These are phyloP conservation scores for Boletellus ananas DNA, from an alignment of 768 basidiomycete genomes.

Conservation along the genomic window DNA sequence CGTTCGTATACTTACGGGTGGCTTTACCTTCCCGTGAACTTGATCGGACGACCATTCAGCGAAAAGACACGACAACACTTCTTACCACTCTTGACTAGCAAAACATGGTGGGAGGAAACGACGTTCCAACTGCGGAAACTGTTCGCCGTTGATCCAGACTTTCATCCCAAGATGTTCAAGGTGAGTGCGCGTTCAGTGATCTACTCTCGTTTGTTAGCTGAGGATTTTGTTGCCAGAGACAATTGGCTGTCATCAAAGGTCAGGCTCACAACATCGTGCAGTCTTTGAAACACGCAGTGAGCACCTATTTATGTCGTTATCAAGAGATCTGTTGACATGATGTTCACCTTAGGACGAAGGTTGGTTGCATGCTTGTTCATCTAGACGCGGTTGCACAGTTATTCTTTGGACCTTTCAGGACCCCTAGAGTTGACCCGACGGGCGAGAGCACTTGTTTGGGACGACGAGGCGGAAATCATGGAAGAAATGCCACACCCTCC, in stretches of 20 bases:
- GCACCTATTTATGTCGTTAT: slow-evolving; percentile 25
- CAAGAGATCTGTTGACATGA: slow-evolving; percentile 1
- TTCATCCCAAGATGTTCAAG: slow-evolving; percentile 86
- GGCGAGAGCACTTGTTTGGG: slow-evolving; percentile 77
- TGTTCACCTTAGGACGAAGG: slow-evolving; percentile 64
- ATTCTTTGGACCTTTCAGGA: slow-evolving; percentile 42
- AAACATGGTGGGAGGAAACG: slow-evolving; percentile 88
- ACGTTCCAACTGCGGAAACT: slow-evolving; percentile 71
- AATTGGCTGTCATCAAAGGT: slow-evolving; percentile 91
- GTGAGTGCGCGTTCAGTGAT: slow-evolving; percentile 37
- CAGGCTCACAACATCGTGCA: slow-evolving; percentile 91
- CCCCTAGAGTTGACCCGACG: slow-evolving; percentile 87
- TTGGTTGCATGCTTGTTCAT: slow-evolving; percentile 27
- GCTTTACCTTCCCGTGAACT: slow-evolving; percentile 80
- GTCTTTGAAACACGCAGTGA: slow-evolving; percentile 70
- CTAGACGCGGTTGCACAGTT: neutral
- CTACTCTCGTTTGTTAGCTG: neutral
- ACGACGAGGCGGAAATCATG: slow-evolving; percentile 74
- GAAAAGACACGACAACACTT: slow-evolving; percentile 79
- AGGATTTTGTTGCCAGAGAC: slow-evolving; percentile 46
- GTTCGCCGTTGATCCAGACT: slow-evolving; percentile 80
- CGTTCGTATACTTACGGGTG: slow-evolving; percentile 84
- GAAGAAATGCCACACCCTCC: slow-evolving; percentile 45
- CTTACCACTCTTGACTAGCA: slow-evolving; percentile 76
- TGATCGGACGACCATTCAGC: slow-evolving; percentile 84